phyloP scores from a whole-genome alignment of 352 stramenopile species.

The Phytophthora syringae region DNA sequence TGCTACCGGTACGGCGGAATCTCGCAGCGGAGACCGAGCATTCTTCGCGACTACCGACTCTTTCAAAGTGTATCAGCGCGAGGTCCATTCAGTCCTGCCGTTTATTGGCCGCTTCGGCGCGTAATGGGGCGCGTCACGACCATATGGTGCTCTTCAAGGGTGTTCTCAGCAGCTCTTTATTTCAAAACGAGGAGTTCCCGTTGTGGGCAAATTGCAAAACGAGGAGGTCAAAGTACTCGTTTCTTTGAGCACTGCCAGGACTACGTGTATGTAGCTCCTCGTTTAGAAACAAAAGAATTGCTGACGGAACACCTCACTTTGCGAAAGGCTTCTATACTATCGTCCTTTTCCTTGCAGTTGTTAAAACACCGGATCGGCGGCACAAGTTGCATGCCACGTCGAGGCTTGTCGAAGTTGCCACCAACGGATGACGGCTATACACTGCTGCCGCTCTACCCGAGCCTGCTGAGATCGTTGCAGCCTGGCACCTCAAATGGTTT shows the following conservation, averaged over 20 bases:
- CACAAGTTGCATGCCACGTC: not conserved
- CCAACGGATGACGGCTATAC: not conserved
- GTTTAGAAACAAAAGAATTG: too few relatives aligned
- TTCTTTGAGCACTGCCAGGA: too few relatives aligned
- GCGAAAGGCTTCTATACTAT: too few relatives aligned
- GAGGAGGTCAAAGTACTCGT: too few relatives aligned
- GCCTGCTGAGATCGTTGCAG: too few relatives aligned
- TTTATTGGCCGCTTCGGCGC: constrained; percentile 15
- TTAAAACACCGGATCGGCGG: constrained; percentile 21
- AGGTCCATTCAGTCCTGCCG: constrained; percentile 13
- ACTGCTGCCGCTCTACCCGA: too few relatives aligned
- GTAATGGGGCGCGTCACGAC: constrained; percentile 15
- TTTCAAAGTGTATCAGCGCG: not conserved
- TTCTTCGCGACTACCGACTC: not conserved
- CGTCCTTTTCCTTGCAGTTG: constrained; percentile 13
- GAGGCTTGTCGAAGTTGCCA: not conserved
- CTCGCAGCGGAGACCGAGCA: not conserved
- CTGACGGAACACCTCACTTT: too few relatives aligned
- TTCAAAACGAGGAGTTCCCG: too few relatives aligned
- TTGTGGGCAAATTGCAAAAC: too few relatives aligned
- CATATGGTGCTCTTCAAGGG: constrained; percentile 26
- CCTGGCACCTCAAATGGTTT: too few relatives aligned
- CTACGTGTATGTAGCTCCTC: too few relatives aligned
- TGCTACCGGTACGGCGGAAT: not conserved
- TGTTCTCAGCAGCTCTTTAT: too few relatives aligned